These are phyloP conservation scores for Selaginella moellendorffii DNA, from an alignment of 75 land plant species.

Conservation along the genomic window DNA sequence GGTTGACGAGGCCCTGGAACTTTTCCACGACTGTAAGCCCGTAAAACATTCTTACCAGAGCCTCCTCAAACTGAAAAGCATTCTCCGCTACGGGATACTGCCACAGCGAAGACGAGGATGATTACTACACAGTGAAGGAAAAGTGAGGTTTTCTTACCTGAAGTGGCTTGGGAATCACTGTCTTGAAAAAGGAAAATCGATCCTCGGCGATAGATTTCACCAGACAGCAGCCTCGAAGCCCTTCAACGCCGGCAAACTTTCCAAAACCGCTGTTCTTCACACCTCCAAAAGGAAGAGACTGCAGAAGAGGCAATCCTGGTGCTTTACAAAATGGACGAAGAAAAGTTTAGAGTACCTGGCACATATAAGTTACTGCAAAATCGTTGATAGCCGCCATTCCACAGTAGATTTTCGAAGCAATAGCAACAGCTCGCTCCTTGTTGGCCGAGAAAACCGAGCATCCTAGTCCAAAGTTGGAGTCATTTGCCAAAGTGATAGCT, in stretches of 20 bases:
- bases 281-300: slow-evolving; percentile 95
- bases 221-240: slow-evolving; percentile 74
- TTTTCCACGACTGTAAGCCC: slow-evolving; percentile 55
- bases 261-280: slow-evolving; percentile 87
- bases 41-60: slow-evolving; percentile 57
- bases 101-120: too few species aligned
- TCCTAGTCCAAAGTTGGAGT: slow-evolving; percentile 76
- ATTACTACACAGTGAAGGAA: too few species aligned
- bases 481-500: slow-evolving; percentile 66
- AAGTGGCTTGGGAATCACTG: slow-evolving; percentile 66
- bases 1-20: slow-evolving; percentile 39
- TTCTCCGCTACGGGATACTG: slow-evolving; percentile 82
- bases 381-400: slow-evolving; percentile 85
- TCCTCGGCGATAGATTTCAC: slow-evolving; percentile 74
- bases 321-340: too few species aligned
- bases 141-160: slow-evolving; percentile 41
- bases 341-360: too few species aligned
- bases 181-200: slow-evolving; percentile 63
- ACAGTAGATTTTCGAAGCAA: slow-evolving; percentile 66
- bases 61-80: slow-evolving; percentile 65
- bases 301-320: too few species aligned
- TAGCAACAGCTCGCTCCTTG: slow-evolving; percentile 43
- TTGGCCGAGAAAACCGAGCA: slow-evolving; percentile 84
- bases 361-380: slow-evolving; percentile 79
- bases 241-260: slow-evolving; percentile 81